Base-by-base conservation (phyloP, 768 basidiomycete species). In the Boletales sp. region DNA sequence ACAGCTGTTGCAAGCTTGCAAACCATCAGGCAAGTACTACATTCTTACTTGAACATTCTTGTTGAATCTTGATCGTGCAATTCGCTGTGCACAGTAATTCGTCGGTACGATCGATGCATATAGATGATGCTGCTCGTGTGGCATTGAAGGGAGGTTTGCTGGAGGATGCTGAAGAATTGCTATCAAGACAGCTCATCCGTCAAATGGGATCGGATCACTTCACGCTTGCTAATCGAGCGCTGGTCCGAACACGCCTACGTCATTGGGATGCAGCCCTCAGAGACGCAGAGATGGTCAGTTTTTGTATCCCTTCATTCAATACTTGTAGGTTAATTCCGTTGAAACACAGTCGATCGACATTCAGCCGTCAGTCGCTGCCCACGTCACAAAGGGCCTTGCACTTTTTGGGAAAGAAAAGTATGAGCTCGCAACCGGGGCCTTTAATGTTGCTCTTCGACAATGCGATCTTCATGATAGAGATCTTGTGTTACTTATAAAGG, bases 81-180 rank as follows among this genome's bases (percentile, higher is more conserved):
- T 25, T 39, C 30, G 19, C 17, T n/a, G 30, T 12, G 18, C 18
- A 28, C 32, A 53, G 51, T 10, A 50, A 53, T 28, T 51, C 51
- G 9, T 54, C 53, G 11, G 34, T 54, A 37, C 31, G 36, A 25
- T 28, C 53, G 15, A 38, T 15, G 17, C 31, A 42, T 28, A 9
- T 46, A 19, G 44, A 42, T 3, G 50, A 42, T 30, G 41, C 44
- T 7, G 31, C 15, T n/a, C 36, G 21, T 19, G 31, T 35, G 32
- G 53, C 51, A 30, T 54, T 51, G 53, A 21, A 45, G 14, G 33
- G 28, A 35, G 37, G 47, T n/a, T 54, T 14, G 8, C 25, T 54
- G 28, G n/a, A 47, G 14, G 53, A 54, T 4, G 51, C 28, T 15
- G 53, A 54, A 43, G 51, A 54, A 54, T 46, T 54, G 34, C 13